Evolutionary conservation across 305 asterid genomes (phyloP).

Genomic region (Solanum aculeatissimum): DNA sequence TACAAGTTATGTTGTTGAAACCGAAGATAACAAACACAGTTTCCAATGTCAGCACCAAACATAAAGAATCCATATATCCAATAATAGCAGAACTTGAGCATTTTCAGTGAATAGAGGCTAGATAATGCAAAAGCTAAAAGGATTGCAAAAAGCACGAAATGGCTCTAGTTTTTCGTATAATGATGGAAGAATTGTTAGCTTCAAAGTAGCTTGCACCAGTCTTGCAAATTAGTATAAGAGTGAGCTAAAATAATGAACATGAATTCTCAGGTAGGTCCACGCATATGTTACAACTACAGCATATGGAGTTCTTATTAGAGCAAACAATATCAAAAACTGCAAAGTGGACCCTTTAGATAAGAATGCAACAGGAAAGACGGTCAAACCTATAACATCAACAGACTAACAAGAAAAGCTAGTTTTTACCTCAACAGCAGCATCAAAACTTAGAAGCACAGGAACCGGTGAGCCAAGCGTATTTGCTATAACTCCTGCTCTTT

Average conservation of each 20-base stretch:
- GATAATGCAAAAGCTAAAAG: neutral
- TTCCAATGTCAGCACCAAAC: neutral
- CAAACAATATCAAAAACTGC: neutral
- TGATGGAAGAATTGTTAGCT: neutral
- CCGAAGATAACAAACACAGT: neutral
- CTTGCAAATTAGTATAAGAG: neutral
- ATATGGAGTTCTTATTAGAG: neutral
- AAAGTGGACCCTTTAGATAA: neutral
- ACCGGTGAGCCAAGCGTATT: slow-evolving; percentile 85
- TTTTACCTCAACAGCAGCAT: slow-evolving; percentile 97
- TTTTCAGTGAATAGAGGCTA: neutral
- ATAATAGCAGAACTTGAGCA: neutral
- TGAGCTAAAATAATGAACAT: neutral
- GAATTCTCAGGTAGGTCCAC: neutral
- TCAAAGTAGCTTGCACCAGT: neutral
- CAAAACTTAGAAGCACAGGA: slow-evolving; percentile 82
- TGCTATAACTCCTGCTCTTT: slow-evolving; percentile 89
- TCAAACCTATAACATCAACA: neutral
- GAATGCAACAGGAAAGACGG: neutral
- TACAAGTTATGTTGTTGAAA: neutral
- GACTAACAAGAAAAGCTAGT: neutral
- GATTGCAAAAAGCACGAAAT: neutral
- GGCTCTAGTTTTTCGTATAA: neutral
- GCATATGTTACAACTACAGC: neutral
- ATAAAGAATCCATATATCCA: neutral